phyloP scores from a whole-genome alignment of 495 filamentous ascomycete species.

The Tuber brumale region DNA sequence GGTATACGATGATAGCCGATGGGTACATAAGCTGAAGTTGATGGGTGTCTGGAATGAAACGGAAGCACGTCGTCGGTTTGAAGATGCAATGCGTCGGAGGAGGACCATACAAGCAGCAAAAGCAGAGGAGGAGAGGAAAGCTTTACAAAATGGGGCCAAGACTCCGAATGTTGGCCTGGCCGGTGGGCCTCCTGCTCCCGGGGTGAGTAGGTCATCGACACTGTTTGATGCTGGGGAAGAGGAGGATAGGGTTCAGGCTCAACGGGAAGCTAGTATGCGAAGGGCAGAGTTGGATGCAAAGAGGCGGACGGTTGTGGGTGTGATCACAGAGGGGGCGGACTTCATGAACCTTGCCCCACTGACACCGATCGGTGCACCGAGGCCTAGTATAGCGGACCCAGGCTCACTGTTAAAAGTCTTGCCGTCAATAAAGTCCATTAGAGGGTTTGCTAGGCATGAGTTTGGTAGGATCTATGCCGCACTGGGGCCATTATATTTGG shows the following conservation, averaged over 20 bases:
- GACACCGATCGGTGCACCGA: constrained; percentile 1
- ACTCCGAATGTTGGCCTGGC: neutral
- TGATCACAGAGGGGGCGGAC: constrained; percentile 45
- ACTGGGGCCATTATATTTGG: constrained; percentile 78
- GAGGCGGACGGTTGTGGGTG: neutral
- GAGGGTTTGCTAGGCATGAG: constrained; percentile 80
- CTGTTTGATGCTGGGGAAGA: constrained; percentile 56
- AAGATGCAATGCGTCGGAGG: constrained; percentile 63
- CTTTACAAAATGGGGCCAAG: constrained; percentile 12
- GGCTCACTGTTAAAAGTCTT: constrained; percentile 60
- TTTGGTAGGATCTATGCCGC: constrained; percentile 86
- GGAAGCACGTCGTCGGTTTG: constrained; percentile 72
- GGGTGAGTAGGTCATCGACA: constrained; percentile 45
- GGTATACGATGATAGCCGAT: constrained; percentile 97
- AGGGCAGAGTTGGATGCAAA: constrained; percentile 12
- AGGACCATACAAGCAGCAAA: constrained; percentile 54
- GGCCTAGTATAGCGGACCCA: constrained; percentile 46
- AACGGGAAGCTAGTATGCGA: constrained; percentile 13
- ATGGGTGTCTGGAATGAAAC: constrained; percentile 92
- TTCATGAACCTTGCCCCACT: constrained; percentile 41
- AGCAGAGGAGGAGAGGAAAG: constrained; percentile 45
- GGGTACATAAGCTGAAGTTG: constrained; percentile 72
- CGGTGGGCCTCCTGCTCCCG: constrained; percentile 19
- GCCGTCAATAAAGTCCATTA: constrained; percentile 62
- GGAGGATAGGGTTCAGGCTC: constrained; percentile 23